These are phyloP conservation scores for Didymella segeticola DNA, from an alignment of 2,329 filamentous ascomycete species.

Conservation along the genomic window DNA sequence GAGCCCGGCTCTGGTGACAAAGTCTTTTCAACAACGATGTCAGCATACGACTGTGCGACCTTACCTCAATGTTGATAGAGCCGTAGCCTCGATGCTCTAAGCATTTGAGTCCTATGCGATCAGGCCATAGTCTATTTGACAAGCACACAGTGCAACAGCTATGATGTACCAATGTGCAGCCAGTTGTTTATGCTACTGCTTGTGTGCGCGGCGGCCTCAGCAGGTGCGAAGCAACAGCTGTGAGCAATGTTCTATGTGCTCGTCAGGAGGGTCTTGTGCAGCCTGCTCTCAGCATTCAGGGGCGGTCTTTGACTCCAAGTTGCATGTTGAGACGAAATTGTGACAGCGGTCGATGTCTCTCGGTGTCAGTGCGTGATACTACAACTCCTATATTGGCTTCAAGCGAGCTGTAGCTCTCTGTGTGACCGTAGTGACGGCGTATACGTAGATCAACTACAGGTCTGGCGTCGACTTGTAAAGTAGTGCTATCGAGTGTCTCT, in stretches of 20 bases:
- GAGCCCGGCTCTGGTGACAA: neutral
- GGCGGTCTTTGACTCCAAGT: constrained; percentile 17
- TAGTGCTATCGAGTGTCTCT: neutral
- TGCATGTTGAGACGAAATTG: constrained; percentile 36
- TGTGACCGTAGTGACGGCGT: neutral
- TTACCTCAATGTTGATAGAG: too few relatives aligned
- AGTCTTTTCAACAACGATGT: neutral
- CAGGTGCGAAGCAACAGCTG: constrained; percentile 8
- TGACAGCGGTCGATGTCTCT: constrained; percentile 57
- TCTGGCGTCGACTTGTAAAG: neutral
- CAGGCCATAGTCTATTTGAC: too few relatives aligned
- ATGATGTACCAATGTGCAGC: too few relatives aligned
- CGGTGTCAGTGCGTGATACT: constrained; percentile 58
- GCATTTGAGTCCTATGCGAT: too few relatives aligned
- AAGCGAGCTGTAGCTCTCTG: neutral
- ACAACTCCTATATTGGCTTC: constrained; percentile 52
- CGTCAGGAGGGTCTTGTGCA: constrained; percentile 62
- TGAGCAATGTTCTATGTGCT: constrained; percentile 56
- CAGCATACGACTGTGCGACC: too few relatives aligned
- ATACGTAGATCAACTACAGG: neutral
- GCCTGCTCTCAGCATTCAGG: constrained; percentile 59
- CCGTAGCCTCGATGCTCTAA: too few relatives aligned
- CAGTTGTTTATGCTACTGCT: too few relatives aligned
- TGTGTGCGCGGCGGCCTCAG: too few relatives aligned
- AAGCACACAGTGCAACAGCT: too few relatives aligned